Evolutionary conservation across 192 early-diverging fungal genomes (phyloP).

Genomic region (Phycomyces blakesleeanus): DNA sequence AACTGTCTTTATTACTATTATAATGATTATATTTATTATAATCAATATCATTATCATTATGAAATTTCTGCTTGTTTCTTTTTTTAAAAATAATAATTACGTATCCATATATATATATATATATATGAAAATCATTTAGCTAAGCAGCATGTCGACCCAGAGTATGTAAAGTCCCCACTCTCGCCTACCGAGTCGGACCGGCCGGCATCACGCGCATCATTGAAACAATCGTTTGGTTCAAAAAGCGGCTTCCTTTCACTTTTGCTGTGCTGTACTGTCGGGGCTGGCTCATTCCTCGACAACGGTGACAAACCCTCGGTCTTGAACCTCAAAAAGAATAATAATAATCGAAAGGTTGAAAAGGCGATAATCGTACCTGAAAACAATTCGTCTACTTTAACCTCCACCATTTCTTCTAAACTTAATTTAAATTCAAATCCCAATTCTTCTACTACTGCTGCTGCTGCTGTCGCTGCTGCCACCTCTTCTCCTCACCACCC

Average conservation of each 20-base stretch:
- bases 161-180: constrained; percentile 15
- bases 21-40: too few species aligned
- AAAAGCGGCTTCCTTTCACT: constrained; percentile 24
- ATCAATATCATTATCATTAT: too few species aligned
- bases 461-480: too few species aligned
- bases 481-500: too few species aligned
- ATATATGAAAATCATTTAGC: too few species aligned
- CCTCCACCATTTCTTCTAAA: too few species aligned
- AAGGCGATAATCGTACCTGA: not conserved
- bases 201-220: constrained; percentile 3
- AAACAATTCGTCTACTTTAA: not conserved
- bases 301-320: constrained; percentile 15
- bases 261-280: constrained; percentile 22
- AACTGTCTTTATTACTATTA: too few species aligned
- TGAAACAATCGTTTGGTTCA: constrained; percentile 6
- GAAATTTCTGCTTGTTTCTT: too few species aligned
- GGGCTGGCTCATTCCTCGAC: constrained; percentile 13
- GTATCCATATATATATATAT: too few species aligned
- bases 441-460: too few species aligned
- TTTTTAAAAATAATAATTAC: too few species aligned
- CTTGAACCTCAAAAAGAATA: not conserved
- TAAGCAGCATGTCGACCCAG: constrained; percentile 16
- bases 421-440: too few species aligned
- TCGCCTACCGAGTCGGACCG: constrained; percentile 1
- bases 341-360: not conserved